phyloP scores from a whole-genome alignment of 2,329 filamentous ascomycete genomes.

The Taxawa tesnikishii region DNA sequence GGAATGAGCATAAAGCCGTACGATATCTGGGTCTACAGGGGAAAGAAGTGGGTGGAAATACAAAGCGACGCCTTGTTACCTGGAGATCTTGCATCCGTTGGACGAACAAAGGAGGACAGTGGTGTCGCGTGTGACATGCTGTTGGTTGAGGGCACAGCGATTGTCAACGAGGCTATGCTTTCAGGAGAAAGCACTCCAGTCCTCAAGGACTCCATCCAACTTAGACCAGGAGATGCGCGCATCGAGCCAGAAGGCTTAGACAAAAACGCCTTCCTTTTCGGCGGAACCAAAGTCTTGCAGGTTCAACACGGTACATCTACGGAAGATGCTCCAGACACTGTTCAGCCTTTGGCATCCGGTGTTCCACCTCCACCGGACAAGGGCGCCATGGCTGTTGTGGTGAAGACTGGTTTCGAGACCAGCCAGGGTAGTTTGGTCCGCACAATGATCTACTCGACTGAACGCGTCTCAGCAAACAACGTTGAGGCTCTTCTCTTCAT shows the following conservation, averaged over 20 bases:
- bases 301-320: conserved; percentile 76
- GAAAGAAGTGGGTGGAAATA: conserved; percentile 78
- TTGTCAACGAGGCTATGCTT: conserved; percentile 98
- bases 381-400: conserved; percentile 83
- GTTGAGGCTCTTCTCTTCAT: conserved; percentile 95
- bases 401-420: conserved; percentile 97
- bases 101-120: conserved; percentile 89
- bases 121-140: conserved; percentile 97
- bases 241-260: conserved; percentile 86
- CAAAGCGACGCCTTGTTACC: conserved; percentile 86
- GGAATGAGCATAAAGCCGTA: conserved; percentile 99
- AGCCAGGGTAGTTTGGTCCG: conserved; percentile 94
- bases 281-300: conserved; percentile 94
- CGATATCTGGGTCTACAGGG: conserved; percentile 79
- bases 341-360: conserved; percentile 59
- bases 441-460: conserved; percentile 99
- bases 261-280: conserved; percentile 94
- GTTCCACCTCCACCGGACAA: conserved; percentile 81
- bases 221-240: conserved; percentile 67
- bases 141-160: conserved; percentile 84
- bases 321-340: conserved; percentile 47
- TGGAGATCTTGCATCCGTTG: conserved; percentile 84
- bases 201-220: conserved; percentile 87
- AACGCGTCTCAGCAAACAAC: conserved; percentile 97
- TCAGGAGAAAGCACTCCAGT: conserved; percentile 96